Evolutionary conservation across 2,329 filamentous ascomycete genomes (phyloP).

Genomic region (Xylariales sp.): DNA sequence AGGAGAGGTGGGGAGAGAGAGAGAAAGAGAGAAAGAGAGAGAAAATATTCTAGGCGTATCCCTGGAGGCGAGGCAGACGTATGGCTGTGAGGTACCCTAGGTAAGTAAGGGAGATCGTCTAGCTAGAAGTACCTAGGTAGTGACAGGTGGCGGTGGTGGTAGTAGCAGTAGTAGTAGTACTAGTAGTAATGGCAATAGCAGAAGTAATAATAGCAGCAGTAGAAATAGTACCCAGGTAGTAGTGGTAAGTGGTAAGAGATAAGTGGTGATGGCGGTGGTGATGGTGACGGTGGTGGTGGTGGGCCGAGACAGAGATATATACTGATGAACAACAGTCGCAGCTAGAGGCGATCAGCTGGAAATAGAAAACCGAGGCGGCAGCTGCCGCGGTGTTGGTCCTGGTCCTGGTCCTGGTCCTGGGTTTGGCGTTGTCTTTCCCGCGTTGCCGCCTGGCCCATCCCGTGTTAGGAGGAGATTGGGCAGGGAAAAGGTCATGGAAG

Average conservation of each 20-base stretch:
- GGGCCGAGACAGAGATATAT: conserved; percentile 1
- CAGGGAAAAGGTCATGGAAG: conserved; percentile 25
- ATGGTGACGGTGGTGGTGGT: not conserved
- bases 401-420: not conserved
- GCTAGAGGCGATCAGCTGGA: conserved; percentile 5
- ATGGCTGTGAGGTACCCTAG: not conserved
- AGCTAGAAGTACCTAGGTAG: not conserved
- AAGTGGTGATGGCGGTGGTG: too few relatives aligned
- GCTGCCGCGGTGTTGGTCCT: conserved; percentile 4
- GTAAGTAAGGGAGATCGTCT: too few relatives aligned
- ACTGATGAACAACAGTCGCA: not conserved
- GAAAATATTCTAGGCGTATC: not conserved
- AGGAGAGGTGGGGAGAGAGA: too few relatives aligned
- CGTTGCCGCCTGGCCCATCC: conserved; percentile 31
- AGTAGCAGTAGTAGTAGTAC: too few relatives aligned
- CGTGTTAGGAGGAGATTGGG: conserved; percentile 30
- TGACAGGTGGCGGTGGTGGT: too few relatives aligned
- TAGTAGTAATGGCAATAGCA: too few relatives aligned
- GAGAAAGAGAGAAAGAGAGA: conserved; percentile 9
- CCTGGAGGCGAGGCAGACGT: not conserved
- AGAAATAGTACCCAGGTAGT: too few relatives aligned
- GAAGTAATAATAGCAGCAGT: too few relatives aligned
- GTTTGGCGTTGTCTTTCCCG: conserved; percentile 2
- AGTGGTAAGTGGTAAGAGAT: too few relatives aligned
- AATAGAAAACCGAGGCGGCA: conserved; percentile 8